These are phyloP conservation scores for Rhynchosporium graminicola DNA, from an alignment of 2,329 filamentous ascomycete genomes.

Conservation along the genomic window DNA sequence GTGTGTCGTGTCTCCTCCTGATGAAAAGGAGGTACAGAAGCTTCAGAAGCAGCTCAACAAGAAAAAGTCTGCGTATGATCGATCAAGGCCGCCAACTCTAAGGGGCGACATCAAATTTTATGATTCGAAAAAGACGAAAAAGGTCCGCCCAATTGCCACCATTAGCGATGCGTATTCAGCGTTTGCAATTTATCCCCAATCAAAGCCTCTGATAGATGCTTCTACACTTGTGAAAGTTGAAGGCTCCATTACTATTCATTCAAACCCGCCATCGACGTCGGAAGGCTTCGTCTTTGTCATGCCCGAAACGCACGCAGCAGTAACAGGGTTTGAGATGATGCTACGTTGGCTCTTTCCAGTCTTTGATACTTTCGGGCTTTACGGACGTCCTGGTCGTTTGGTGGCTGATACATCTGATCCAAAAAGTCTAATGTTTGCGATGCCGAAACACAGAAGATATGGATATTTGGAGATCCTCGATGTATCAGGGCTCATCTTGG, in stretches of 20 bases:
- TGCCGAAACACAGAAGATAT: conserved; percentile 85
- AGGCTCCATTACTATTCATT: conserved; percentile 85
- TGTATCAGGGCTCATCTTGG: conserved; percentile 76
- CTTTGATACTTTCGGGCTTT: conserved; percentile 89
- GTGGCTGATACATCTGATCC: conserved; percentile 85
- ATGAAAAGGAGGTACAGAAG: conserved; percentile 89
- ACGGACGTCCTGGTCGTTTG: conserved; percentile 83
- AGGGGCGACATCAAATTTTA: conserved; percentile 96
- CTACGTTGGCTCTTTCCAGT: conserved; percentile 89
- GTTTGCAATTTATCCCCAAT: conserved; percentile 94
- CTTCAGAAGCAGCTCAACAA: conserved; percentile 81
- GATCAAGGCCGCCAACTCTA: conserved; percentile 63
- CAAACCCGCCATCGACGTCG: conserved; percentile 70
- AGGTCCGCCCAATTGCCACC: conserved; percentile 84
- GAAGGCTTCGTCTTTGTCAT: conserved; percentile 98
- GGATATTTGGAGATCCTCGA: conserved; percentile 90
- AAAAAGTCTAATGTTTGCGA: conserved; percentile 95
- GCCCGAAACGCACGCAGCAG: conserved; percentile 90
- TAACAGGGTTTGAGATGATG: conserved; percentile 94
- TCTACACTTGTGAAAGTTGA: conserved; percentile 95
- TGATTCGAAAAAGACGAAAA: conserved; percentile 87
- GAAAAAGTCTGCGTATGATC: conserved; percentile 80
- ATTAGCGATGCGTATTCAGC: conserved; percentile 89
- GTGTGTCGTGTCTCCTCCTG: conserved; percentile 90
- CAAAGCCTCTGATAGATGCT: conserved; percentile 89